Evolutionary conservation across 2,329 filamentous ascomycete genomes (phyloP), one percentile per base, ranked within the genome.

Genomic region (Chrysoporthe puriensis): DNA sequence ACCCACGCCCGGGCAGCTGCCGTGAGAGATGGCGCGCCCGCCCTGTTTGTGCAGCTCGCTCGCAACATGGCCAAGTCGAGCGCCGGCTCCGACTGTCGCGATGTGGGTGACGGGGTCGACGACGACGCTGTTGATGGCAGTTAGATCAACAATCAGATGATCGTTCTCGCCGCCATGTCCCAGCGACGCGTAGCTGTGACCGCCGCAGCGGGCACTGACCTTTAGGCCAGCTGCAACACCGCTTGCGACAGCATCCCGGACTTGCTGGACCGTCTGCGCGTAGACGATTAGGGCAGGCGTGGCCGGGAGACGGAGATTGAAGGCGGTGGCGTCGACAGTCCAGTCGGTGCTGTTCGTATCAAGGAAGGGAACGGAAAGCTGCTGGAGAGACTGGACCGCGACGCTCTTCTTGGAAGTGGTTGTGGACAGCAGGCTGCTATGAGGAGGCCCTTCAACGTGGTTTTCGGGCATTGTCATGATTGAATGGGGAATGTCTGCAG

Each of bases 161-260:
- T 83, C 83, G 66, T 85, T 77, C 71, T 83, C 79, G 8, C 83
- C 83, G 42, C 83, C 83, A 0, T 83, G 78, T 4, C 82, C 82
- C 68, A 80, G 82, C 0, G 81, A 82, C 0, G 80, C 83, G 70
- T 86, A 86, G 3, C 80, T 83, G 73, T 86, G 84, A 4, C 84
- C 84, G 42, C 84, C 84, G 64, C 81, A 80, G 70, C 82, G 82
- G 42, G 83, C 80, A 62, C 81, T 83, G 16, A 84, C 81, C 73
- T 82, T 83, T 66, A 83, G 70, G 7, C 76, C 76, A n/a, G 76
- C 72, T 67, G 78, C 69, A 7, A 73, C 74, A 44, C 82, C 84
- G 71, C 83, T 86, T 4, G 75, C 72, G 6, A 86, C 81, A 7
- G 82, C 81, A 66, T 80, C 78, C 59, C 81, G 80, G 4, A 85